Base-by-base conservation (phyloP, 1,284 basidiomycete genomes). In the Malassezia nana region DNA sequence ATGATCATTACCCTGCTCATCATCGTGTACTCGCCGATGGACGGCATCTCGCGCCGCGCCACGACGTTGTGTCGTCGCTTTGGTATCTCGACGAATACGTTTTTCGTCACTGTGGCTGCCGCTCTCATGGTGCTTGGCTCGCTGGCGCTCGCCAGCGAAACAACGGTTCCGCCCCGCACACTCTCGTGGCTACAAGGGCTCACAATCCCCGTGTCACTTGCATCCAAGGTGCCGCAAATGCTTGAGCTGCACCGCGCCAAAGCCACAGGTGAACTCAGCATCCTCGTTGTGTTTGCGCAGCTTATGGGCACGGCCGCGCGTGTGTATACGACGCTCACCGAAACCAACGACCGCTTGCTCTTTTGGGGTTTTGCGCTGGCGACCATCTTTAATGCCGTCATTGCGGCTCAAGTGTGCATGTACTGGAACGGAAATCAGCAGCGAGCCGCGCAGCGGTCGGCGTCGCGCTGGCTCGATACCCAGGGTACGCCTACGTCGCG, bases 61-160 rank as follows among this genome's bases (percentile, higher is more conserved):
- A 60, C 60, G 54, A 35, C 43, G 6, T 16, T 41, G n/a, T 56
- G 54, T 31, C 54, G 49, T 13, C 24, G 24, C 6, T 22, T 26
- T 4, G 43, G 54, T 24, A 41, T 56, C 18, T 39, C 48, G 24
- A 56, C 54, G 1, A 56, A 56, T 32, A n/a, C 49, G 15, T 41
- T 56, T 13, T 56, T 51, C 38, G 52, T 67, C 42, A 47, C 52
- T 16, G 4, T 50, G 86, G 86, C 15, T 77, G 94, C 41, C 81
- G 85, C 72, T 84, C 84, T 62, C 90, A 96, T 77, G 79, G 91
- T 35, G 86, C 87, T 9, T 87, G 89, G 73, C 89, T 94, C 75
- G 24, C 50, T 69, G 29, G 61, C 68, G 47, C 64, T 64, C 49
- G 58, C 53, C 43, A 63, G 64, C 20, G 64, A 57, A 10, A 46